Base-by-base conservation (phyloP, 108 stramenopile genomes). In the Schizochytrium sp. region DNA sequence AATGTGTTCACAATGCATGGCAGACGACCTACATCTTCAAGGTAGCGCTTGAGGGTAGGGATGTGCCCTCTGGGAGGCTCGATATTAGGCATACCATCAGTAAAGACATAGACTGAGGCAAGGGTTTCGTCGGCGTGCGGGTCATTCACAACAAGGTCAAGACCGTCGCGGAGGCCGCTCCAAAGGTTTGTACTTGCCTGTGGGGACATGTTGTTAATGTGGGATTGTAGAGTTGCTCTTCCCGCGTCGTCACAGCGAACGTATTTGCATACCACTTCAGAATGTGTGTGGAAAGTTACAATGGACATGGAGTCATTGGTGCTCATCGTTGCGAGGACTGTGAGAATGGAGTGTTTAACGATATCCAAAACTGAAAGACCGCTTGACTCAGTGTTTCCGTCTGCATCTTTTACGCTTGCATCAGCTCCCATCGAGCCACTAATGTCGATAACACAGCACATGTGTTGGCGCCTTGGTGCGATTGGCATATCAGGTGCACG, bases 11-110 rank as follows among this genome's bases (percentile, higher is more conserved):
- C 73, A 56, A 17, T 40, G 90, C 47, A 89, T 40, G 87, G 57
- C 10, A 88, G 72, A 40, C 7, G n/a, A 42, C 83, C 73, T 46
- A 90, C 47, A 28, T 15, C 40, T 46, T 91, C 88, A 17, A 87
- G 45, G 89, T 91, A 91, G 10, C 91, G 45, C 10, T 72, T 28
- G 40, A 92, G 57, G n/a, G 89, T 91, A 19, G 89, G 89, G 57
- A 92, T 45, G 64, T 92, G 91, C 3, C 92, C 91, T 3, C 92
- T 87, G 4, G 92, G 92, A 19, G 91, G 92, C n/a, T 87, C 73
- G 17, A 92, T 56, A 88, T 91, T 91, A 42, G 92, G 92, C 17
- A 89, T 28, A 13, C 92, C 92, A 61, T 91, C 89, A 28, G 89
- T 90, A 19, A 91, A 47, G 56, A 91, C 61, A 61, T 89, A 87